Percentiles rank a stretch among this genome's conserved stretches.
phyloP scores from a whole-genome alignment of 1,139 yeast genomes.

The Magnusiomyces sp. region DNA sequence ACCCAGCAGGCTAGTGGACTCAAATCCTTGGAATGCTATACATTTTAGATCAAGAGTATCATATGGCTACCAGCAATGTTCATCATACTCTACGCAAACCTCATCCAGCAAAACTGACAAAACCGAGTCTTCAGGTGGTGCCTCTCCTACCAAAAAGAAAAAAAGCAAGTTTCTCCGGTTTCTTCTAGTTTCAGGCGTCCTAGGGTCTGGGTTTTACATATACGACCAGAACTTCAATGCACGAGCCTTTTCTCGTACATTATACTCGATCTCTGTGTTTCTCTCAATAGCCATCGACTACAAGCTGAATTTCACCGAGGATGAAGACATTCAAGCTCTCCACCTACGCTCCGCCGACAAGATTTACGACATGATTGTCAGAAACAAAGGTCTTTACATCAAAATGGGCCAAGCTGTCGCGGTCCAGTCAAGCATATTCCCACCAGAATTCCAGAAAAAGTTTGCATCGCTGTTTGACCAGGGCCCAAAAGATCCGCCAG shows the following conservation, averaged over 20 bases:
- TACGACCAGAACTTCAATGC: slow-evolving; percentile 31
- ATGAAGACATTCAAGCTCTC: slow-evolving; percentile 41
- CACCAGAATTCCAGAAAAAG: slow-evolving; percentile 48
- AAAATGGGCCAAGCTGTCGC: slow-evolving; percentile 73
- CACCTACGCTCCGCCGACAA: slow-evolving; percentile 56
- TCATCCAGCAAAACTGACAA: too few relatives aligned
- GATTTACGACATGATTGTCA: slow-evolving; percentile 43
- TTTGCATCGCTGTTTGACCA: slow-evolving; percentile 55
- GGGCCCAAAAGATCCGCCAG: slow-evolving; percentile 66
- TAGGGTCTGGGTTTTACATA: slow-evolving; percentile 5
- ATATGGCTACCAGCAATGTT: too few relatives aligned
- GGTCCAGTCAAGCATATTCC: slow-evolving; percentile 60
- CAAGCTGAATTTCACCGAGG: slow-evolving; percentile 39
- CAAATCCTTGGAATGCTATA: too few relatives aligned
- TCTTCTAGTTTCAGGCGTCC: background rate
- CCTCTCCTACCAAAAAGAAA: too few relatives aligned
- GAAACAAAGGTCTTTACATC: slow-evolving; percentile 65
- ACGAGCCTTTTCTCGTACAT: slow-evolving; percentile 45
- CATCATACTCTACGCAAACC: too few relatives aligned
- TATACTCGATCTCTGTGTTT: slow-evolving; percentile 43
- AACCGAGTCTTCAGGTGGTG: too few relatives aligned
- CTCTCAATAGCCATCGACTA: slow-evolving; percentile 53
- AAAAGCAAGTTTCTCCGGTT: background rate
- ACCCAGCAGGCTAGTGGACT: too few relatives aligned
- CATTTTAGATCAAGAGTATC: too few relatives aligned